Base-by-base conservation (phyloP, 208 protist species). In the Acanthamoeba castellanii region DNA sequence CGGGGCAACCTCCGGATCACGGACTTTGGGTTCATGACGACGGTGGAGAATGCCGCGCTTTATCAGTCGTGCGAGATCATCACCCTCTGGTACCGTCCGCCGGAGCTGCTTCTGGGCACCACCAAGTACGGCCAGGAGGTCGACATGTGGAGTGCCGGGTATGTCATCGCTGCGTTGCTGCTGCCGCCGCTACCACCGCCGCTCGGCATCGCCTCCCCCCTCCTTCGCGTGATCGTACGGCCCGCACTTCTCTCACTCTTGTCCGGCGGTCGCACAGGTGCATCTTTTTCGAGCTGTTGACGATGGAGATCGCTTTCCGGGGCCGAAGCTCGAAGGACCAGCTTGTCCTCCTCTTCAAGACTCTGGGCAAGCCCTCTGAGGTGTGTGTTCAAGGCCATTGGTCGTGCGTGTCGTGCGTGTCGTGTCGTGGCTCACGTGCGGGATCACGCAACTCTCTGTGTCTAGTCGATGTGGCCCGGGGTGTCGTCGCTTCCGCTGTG, bases 61-160 rank as follows among this genome's bases (percentile, higher is more conserved):
- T 34, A 94, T 7, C 96, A 97, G 27, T 98, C 98, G 0, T 96
- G 95, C 42, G 66, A 94, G 22, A 97, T 98, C 9, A 97, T 98
- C 85, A 98, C 98, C 16, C 96, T 98, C 1, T 98, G 97, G 97
- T 98, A 98, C 95, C 95, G 98, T 18, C 97, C 98, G 37, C 98
- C 98, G 0, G 98, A 98, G 87, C 85, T 98, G 13, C 87, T 98
- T 22, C 94, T 98, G 14, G 97, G 97, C n/a, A 68, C 95, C 11
- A 72, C 32, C 2, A 30, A 37, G 7, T 98, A 98, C 87, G 97
- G 96, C 74, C 87, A 95, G 18, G 94, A 78, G 27, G 95, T 98
- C 27, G 98, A 98, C 94, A 97, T 98, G 94, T 98, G 98, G 98
- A 96, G 95, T 16, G 96, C 96, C 34, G 98, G 97, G 88, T 98